These are phyloP conservation scores for Fusarium temperatum DNA, from an alignment of 2,329 filamentous ascomycete genomes.

Conservation along the genomic window DNA sequence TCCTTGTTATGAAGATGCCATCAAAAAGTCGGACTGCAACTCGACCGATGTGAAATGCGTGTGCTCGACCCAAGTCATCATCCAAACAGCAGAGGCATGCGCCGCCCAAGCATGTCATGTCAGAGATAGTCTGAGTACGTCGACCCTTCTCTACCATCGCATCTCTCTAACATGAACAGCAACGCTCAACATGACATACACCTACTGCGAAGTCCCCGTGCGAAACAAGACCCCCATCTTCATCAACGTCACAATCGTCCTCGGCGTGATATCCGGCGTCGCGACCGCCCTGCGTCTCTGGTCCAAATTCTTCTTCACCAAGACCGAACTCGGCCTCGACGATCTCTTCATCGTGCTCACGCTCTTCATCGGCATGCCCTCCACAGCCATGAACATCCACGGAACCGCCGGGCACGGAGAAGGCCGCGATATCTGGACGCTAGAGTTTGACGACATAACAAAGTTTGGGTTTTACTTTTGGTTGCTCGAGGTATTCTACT, in stretches of 20 bases:
- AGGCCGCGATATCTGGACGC: constrained; percentile 49
- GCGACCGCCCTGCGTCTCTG: constrained; percentile 48
- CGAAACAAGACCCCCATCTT: constrained; percentile 25
- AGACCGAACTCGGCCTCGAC: constrained; percentile 44
- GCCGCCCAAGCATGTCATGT: constrained; percentile 4
- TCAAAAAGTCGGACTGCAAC: constrained; percentile 20
- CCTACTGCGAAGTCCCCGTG: constrained; percentile 20
- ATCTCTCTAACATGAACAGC: not conserved
- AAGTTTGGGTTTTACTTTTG: constrained; percentile 45
- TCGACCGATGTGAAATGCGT: constrained; percentile 37
- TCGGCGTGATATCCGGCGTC: constrained; percentile 47
- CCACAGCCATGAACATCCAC: constrained; percentile 35
- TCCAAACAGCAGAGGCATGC: constrained; percentile 23
- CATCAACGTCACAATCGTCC: constrained; percentile 19
- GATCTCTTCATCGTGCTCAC: constrained; percentile 42
- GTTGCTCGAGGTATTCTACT: constrained; percentile 51
- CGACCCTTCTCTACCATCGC: fast-evolving
- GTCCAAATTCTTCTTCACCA: constrained; percentile 39
- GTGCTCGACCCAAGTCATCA: constrained; percentile 26
- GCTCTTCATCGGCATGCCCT: constrained; percentile 33
- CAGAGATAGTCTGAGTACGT: constrained; percentile 18
- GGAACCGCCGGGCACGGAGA: constrained; percentile 41
- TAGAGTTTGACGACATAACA: constrained; percentile 33
- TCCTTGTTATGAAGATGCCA: constrained; percentile 7
- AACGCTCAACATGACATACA: constrained; percentile 24